Evolutionary conservation across 2,329 filamentous ascomycete species (phyloP).

Genomic region (Aspergillus aculeatus): DNA sequence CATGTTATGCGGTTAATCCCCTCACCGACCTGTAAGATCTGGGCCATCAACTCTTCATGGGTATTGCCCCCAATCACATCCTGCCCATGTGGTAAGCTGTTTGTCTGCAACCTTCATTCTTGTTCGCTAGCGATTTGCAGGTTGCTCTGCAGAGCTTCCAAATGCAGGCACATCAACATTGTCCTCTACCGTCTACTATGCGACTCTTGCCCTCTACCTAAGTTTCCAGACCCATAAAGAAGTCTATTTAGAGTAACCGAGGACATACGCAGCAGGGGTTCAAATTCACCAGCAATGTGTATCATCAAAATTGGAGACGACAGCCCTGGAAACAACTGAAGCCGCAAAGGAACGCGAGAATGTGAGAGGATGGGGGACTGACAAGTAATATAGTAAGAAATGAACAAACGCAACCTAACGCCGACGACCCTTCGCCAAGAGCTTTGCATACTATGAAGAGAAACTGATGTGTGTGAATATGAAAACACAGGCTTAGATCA

Average conservation of each 20-base stretch:
- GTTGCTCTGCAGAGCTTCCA: neutral
- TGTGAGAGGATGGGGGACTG: slow-evolving; percentile 15
- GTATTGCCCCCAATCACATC: neutral
- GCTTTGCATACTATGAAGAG: slow-evolving; percentile 11
- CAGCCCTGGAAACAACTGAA: neutral
- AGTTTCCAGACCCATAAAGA: neutral
- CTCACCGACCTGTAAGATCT: neutral
- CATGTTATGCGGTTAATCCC: too few relatives aligned
- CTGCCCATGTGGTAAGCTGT: neutral
- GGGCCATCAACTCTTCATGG: neutral
- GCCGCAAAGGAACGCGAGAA: neutral
- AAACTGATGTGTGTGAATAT: slow-evolving; percentile 1
- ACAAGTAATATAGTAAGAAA: slow-evolving; percentile 1
- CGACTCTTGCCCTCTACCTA: neutral
- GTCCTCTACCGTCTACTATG: neutral
- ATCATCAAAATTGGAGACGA: neutral
- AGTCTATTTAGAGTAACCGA: neutral
- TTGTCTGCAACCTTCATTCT: neutral
- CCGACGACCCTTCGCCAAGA: slow-evolving; percentile 12
- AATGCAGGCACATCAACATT: neutral
- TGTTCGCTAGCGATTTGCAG: neutral
- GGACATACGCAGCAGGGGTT: neutral
- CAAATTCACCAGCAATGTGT: neutral
- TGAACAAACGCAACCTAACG: slow-evolving; percentile 3
- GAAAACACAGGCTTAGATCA: slow-evolving; percentile 16